Conservation (phyloP, 1,139 yeast genomes). For the Yamadazyma pseudoaaseri region DNA sequence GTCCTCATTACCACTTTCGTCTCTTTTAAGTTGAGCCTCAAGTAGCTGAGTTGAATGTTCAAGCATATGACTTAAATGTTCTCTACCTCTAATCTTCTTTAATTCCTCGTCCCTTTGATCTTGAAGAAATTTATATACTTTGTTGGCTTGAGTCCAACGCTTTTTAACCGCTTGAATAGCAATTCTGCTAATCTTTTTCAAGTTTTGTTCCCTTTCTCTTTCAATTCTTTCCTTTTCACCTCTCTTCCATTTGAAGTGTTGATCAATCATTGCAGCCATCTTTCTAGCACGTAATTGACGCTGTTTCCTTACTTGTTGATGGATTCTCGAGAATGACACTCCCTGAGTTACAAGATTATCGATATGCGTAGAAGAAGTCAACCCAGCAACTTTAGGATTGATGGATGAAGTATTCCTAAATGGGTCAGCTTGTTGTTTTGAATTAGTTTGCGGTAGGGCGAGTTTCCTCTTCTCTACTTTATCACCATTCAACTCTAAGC, state of each 20-base stretch:
- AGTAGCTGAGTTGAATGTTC: conserved; percentile 89
- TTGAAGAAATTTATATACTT: conserved; percentile 62
- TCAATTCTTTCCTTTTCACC: conserved; percentile 86
- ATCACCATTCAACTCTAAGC: conserved; percentile 43
- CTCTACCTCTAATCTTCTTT: conserved; percentile 76
- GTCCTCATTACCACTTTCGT: conserved; percentile 25
- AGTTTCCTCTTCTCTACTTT: conserved; percentile 45
- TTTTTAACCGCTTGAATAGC: conserved; percentile 84
- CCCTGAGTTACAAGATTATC: conserved; percentile 83
- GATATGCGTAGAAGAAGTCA: conserved; percentile 52
- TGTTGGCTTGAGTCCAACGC: conserved; percentile 89
- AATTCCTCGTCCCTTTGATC: conserved; percentile 64
- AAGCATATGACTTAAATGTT: conserved; percentile 82
- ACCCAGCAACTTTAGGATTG: conserved; percentile 41
- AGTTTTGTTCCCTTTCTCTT: conserved; percentile 66
- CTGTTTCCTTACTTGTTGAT: conserved; percentile 63
- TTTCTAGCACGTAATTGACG: conserved; percentile 71
- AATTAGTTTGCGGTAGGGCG: conserved; percentile 43
- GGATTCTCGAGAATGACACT: conserved; percentile 64
- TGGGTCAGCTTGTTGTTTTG: conserved; percentile 40
- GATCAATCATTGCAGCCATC: conserved; percentile 80
- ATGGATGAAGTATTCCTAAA: conserved; percentile 38
- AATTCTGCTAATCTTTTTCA: conserved; percentile 68
- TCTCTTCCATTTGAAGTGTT: conserved; percentile 78
- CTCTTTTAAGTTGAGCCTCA: conserved; percentile 71